Evolutionary conservation across 495 filamentous ascomycete genomes (phyloP), one percentile per base, ranked within the genome.

Genomic region (Xylaria intraflava): DNA sequence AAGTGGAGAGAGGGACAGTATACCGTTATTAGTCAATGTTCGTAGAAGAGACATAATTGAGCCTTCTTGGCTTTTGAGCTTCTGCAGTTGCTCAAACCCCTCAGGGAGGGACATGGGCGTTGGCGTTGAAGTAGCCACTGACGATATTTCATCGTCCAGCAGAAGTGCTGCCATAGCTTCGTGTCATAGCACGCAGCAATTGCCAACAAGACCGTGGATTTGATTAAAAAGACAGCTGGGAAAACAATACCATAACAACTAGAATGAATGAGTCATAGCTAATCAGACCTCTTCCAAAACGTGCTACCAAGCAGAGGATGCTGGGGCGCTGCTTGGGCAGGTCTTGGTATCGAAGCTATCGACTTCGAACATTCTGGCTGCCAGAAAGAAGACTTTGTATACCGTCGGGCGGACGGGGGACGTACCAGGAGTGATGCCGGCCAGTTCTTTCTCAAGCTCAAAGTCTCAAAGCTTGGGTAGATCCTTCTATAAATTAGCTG

Each of bases 21-120:
- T 59, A 75, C 75, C 60, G 46, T 61, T 75, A 51, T 71, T 74
- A 14, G 70, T 74, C 36, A 78, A 60, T 16, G 75, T 73, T 27
- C 69, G 72, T 35, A 80, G 52, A 20, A 68, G 72, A 2, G 72
- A 70, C 46, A 72, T 46, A 16, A 80, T 57, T 6, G 69, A 72
- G 12, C 73, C 69, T 17, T 38, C 35, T 19, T 71, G 71, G 24
- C 67, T 66, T 49, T 64, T 65, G 20, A 70, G 35, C 51, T 71
- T 76, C 12, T 69, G 63, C 10, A 65, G 53, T n/a, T 60, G 44
- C 26, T 65, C 64, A 14, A 56, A 56, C 23, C 59, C 56, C 33
- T 66, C 66, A 7, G 57, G 51, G 43, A 56, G 61, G 16, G 57
- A 62, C 39, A 58, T 48, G 8, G 62, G 56, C 26, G 62, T 62